Evolutionary conservation across 2,329 filamentous ascomycete genomes (phyloP), one percentile per base, ranked within the genome.

Genomic region (Fusarium coicis): DNA sequence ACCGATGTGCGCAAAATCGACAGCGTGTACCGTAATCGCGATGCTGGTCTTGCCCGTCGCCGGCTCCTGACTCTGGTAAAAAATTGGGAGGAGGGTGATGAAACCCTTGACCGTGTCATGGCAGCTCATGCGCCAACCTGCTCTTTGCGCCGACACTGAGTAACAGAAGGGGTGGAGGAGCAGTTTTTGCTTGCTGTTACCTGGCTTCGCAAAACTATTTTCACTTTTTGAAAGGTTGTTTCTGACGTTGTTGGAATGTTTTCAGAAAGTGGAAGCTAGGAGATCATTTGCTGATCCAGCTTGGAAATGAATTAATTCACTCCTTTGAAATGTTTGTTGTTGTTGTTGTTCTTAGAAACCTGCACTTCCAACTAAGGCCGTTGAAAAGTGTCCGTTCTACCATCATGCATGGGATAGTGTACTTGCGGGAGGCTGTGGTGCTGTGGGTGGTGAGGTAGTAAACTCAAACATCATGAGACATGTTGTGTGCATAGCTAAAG

Each of bases 1-100:
- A 63, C 65, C 11, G 83, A 84, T 61, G 82, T 85, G 23, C 78
- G 83, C 44, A 82, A 84, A 65, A 84, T 85, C 53, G 83, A 85
- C 68, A 84, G 82, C 21, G 83, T 84, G 40, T 85, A 85, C 63
- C 81, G 83, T 18, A 85, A 84, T 58, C 78, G 82, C 15, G 83
- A 85, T 62, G 81, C 81, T 16, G 81, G 81, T 9, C 71, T 80
- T 54, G 81, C 81, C 11, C 77, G 82, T n/a, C 76, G 81, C 2
- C 78, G 79, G 21, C 65, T 82, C 40, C 68, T 81, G 76, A 79
- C 76, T 36, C 74, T 84, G 63, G 76, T 81, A 26, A 84, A 84
- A 60, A 75, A 80, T 43, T 85, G 83, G 83, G 79, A 83, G 46
- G 81, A 83, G 65, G 80, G 79, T 10, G 82, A 84, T 63, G 78